A percentile compares a stretch with the other conserved stretches of the same genome.
These are phyloP conservation scores for Cryptosporidium xiaoi DNA, from an alignment of 169 alveolate species.

Conservation along the genomic window DNA sequence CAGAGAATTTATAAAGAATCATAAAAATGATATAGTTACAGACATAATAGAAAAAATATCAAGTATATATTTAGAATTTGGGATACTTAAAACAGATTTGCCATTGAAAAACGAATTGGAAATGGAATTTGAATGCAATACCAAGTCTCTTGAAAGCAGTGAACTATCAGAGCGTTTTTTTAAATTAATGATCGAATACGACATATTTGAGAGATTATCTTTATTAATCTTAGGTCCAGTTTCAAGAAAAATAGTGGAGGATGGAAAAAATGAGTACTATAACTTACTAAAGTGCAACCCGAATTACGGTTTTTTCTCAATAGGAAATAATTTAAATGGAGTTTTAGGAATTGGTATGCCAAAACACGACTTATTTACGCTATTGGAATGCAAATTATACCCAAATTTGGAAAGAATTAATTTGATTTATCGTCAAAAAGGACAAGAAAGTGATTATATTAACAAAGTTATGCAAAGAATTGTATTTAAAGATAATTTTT, in stretches of 20 bases:
- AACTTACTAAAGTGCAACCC: constrained; percentile 3
- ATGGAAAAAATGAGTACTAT: constrained; percentile 1
- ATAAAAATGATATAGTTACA: not conserved
- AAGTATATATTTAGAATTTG: not conserved
- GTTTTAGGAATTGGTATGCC: constrained; percentile 49
- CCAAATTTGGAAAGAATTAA: constrained; percentile 15
- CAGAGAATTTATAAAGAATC: constrained; percentile 19
- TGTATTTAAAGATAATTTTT: constrained; percentile 19
- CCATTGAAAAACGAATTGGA: not conserved
- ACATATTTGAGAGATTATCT: constrained; percentile 36
- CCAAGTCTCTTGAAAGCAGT: not conserved
- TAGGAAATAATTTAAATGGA: constrained; percentile 42
- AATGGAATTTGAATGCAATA: not conserved
- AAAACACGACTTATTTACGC: constrained; percentile 19
- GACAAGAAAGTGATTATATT: constrained; percentile 18
- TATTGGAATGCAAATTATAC: constrained; percentile 34
- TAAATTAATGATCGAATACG: not conserved
- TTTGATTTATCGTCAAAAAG: not conserved
- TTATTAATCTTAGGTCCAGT: constrained; percentile 7
- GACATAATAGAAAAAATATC: not conserved
- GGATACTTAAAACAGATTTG: constrained; percentile 10
- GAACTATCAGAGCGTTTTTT: constrained; percentile 7
- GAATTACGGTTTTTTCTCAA: constrained; percentile 9
- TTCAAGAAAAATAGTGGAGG: not conserved
- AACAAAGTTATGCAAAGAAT: constrained; percentile 10